Conservation (phyloP, 495 filamentous ascomycete genomes). For the Aspergillus leporis region DNA sequence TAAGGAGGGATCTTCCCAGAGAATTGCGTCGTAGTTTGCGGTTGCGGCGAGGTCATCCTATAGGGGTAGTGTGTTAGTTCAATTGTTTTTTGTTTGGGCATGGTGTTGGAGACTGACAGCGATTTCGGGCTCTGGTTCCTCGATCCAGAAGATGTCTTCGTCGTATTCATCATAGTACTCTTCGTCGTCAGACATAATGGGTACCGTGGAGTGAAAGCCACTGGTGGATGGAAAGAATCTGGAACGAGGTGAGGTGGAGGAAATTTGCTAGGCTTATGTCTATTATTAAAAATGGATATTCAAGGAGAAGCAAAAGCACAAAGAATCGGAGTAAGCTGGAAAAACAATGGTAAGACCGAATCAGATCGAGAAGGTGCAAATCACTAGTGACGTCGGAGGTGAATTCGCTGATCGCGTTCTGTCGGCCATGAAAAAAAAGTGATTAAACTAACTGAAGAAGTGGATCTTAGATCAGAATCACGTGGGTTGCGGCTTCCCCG, state of each 20-base stretch:
- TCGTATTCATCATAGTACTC: conserved; percentile 50
- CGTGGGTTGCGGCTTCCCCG: conserved; percentile 34
- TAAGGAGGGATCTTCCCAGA: conserved; percentile 41
- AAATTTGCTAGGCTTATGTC: not conserved
- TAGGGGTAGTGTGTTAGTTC: conserved; percentile 8
- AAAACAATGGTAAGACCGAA: not conserved
- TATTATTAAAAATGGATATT: not conserved
- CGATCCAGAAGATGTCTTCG: conserved; percentile 43
- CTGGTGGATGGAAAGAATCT: not conserved
- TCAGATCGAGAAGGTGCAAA: not conserved
- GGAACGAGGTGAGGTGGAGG: not conserved
- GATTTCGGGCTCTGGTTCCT: conserved; percentile 42
- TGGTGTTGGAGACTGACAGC: conserved; percentile 33
- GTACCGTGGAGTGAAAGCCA: not conserved
- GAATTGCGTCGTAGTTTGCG: conserved; percentile 42
- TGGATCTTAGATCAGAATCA: conserved; percentile 20
- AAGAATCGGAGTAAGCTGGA: conserved; percentile 4
- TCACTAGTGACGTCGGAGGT: conserved; percentile 14
- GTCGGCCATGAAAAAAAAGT: conserved; percentile 16
- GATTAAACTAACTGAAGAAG: conserved; percentile 7
- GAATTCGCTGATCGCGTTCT: conserved; percentile 8
- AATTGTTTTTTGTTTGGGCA: conserved; percentile 1
- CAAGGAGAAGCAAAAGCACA: not conserved
- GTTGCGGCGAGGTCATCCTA: conserved; percentile 53
- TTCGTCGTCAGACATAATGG: conserved; percentile 52